A percentile compares a stretch with the other conserved stretches of the same genome.
phyloP scores from a whole-genome alignment of 371 early-diverging fungal species.

The Mortierella sp. region DNA sequence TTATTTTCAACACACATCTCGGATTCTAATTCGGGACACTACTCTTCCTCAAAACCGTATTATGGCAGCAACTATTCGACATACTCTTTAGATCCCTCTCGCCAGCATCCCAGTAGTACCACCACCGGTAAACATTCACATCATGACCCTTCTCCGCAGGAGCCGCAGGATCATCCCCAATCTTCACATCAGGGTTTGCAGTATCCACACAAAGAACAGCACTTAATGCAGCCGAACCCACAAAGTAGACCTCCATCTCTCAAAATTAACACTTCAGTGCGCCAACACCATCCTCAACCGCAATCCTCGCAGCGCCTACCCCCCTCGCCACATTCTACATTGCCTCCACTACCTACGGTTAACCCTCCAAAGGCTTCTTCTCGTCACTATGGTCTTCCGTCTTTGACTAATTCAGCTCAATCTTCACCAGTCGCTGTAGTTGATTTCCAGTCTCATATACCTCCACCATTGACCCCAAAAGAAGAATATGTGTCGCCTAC shows the following conservation, averaged over 20 bases:
- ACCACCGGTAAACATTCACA: slow-evolving; percentile 23
- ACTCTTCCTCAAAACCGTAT: slow-evolving; percentile 21
- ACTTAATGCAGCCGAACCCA: slow-evolving; percentile 33
- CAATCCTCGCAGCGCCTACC: slow-evolving; percentile 43
- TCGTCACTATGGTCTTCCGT: slow-evolving; percentile 39
- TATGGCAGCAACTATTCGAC: slow-evolving; percentile 17
- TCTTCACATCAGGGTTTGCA: slow-evolving; percentile 18
- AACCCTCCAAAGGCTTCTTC: slow-evolving; percentile 29
- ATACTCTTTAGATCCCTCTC: slow-evolving; percentile 15
- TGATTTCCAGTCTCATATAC: slow-evolving; percentile 55
- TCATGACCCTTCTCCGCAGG: slow-evolving; percentile 30
- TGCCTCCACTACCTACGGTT: slow-evolving; percentile 36
- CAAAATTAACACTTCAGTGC: slow-evolving; percentile 53
- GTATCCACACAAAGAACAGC: slow-evolving; percentile 33
- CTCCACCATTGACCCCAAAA: slow-evolving; percentile 52
- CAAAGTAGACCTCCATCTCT: slow-evolving; percentile 47
- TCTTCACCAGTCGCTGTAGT: slow-evolving; percentile 45
- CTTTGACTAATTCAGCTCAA: slow-evolving; percentile 37
- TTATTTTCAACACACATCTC: slow-evolving; percentile 16
- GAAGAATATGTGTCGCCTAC: slow-evolving; percentile 53
- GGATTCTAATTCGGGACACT: slow-evolving; percentile 30
- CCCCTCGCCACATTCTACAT: slow-evolving; percentile 44
- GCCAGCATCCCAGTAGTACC: slow-evolving; percentile 12
- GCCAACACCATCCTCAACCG: slow-evolving; percentile 36
- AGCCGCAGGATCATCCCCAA: slow-evolving; percentile 29